A percentile compares a stretch with the other conserved stretches of the same genome.
Evolutionary conservation across 306 rosid genomes (phyloP).

Genomic region (Quillaja saponaria): DNA sequence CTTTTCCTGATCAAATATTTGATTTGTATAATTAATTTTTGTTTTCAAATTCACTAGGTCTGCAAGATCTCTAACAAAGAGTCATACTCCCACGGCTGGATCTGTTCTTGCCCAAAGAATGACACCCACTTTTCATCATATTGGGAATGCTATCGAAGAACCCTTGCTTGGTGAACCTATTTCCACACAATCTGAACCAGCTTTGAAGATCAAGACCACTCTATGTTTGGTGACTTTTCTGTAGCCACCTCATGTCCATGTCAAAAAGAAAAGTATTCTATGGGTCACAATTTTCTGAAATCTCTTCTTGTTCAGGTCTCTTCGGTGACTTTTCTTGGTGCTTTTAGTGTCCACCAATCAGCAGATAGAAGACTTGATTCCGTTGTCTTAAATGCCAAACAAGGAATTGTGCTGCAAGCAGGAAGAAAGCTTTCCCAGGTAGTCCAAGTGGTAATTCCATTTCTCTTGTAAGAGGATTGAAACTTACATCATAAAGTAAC

Average conservation of each 20-base stretch:
- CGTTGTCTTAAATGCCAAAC: slow-evolving; percentile 37
- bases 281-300: slow-evolving; percentile 14
- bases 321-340: slow-evolving; percentile 55
- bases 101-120: slow-evolving; percentile 56
- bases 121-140: slow-evolving; percentile 30
- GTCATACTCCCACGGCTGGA: slow-evolving; percentile 68
- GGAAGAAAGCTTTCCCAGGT: slow-evolving; percentile 84
- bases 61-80: slow-evolving; percentile 73
- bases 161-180: slow-evolving; percentile 56
- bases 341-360: slow-evolving; percentile 45
- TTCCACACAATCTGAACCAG: slow-evolving; percentile 46
- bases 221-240: slow-evolving; percentile 63
- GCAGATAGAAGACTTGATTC: slow-evolving; percentile 35
- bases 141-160: slow-evolving; percentile 43
- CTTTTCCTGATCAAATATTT: no score
- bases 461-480: background rate
- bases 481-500: background rate
- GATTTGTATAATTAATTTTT: slow-evolving; percentile 3
- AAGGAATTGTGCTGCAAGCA: slow-evolving; percentile 61
- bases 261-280: no score
- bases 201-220: slow-evolving; percentile 48
- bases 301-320: slow-evolving; percentile 53
- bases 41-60: slow-evolving; percentile 54
- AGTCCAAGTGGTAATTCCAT: slow-evolving; percentile 25
- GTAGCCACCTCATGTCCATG: slow-evolving; percentile 12